A percentile compares a stretch with the other conserved stretches of the same genome.
These are phyloP conservation scores for Pogostemon cablin DNA, from an alignment of 257 asterid genomes.

Conservation along the genomic window DNA sequence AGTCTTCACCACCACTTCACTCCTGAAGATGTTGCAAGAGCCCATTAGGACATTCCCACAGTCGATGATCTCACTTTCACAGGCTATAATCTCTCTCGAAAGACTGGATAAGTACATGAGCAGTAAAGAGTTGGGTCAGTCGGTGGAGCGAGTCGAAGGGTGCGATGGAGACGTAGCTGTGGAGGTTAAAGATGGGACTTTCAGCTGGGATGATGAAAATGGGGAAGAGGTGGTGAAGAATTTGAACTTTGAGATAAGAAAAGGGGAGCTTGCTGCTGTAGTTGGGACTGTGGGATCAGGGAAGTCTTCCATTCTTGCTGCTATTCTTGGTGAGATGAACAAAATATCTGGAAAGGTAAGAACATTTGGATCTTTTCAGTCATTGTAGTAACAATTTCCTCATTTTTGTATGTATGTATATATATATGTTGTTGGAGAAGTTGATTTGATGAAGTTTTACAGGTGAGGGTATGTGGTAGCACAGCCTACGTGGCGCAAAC, in stretches of 20 bases:
- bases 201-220: conserved; percentile 87
- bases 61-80: conserved; percentile 90
- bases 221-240: conserved; percentile 55
- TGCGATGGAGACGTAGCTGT: conserved; percentile 65
- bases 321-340: conserved; percentile 94
- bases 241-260: conserved; percentile 56
- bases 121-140: conserved; percentile 71
- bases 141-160: conserved; percentile 72
- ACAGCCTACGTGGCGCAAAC: conserved; percentile 98
- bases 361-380: too few relatives aligned
- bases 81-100: conserved; percentile 80
- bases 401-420: too few relatives aligned
- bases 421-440: too few relatives aligned
- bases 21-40: conserved; percentile 82
- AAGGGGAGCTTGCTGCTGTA: conserved; percentile 79
- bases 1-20: conserved; percentile 80
- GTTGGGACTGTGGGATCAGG: conserved; percentile 99
- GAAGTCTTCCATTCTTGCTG: conserved; percentile 83
- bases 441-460: conserved; percentile 1
- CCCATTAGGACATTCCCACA: conserved; percentile 90
- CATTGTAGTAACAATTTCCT: too few relatives aligned
- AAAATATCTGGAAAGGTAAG: conserved; percentile 81
- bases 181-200: conserved; percentile 63
- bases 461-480: conserved; percentile 84
- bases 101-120: conserved; percentile 81